Conservation (phyloP, 78 protist species). For the Dictyostelium citrinum region DNA sequence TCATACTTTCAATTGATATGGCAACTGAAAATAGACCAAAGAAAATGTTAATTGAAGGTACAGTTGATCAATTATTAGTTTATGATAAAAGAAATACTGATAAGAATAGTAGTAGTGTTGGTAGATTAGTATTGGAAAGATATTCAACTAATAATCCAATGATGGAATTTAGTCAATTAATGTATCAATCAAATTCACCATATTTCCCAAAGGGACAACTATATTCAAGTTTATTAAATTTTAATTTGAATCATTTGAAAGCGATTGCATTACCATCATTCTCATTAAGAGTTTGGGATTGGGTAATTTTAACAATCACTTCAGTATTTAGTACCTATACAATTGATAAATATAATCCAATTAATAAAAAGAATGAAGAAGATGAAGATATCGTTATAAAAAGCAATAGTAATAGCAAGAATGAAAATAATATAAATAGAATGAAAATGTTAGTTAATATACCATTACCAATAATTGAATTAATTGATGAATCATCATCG, state of each 20-base stretch:
- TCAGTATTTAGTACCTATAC: conserved; percentile 36
- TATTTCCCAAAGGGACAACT: not conserved
- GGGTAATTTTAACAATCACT: conserved; percentile 3
- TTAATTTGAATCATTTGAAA: conserved; percentile 2
- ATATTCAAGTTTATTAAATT: conserved; percentile 23
- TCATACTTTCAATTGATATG: not conserved
- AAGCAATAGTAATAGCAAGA: not conserved
- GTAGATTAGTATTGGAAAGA: not conserved
- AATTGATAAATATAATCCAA: conserved; percentile 19
- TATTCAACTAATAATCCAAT: not conserved
- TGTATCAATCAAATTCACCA: not conserved
- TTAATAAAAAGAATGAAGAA: not conserved
- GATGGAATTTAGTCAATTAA: conserved; percentile 36
- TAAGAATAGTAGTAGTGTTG: not conserved
- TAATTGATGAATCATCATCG: not conserved
- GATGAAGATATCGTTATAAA: not conserved
- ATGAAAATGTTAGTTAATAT: conserved; percentile 58
- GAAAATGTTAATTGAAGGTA: conserved; percentile 57
- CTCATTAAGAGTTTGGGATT: conserved; percentile 63
- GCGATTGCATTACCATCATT: conserved; percentile 23
- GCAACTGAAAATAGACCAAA: conserved; percentile 40
- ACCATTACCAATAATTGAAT: not conserved
- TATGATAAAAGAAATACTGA: not conserved
- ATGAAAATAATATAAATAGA: not conserved
- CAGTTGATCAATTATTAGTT: not conserved